A percentile compares a stretch with the other conserved stretches of the same genome.
Conservation (phyloP, 768 basidiomycete genomes). For the Trametes gibbosa region DNA sequence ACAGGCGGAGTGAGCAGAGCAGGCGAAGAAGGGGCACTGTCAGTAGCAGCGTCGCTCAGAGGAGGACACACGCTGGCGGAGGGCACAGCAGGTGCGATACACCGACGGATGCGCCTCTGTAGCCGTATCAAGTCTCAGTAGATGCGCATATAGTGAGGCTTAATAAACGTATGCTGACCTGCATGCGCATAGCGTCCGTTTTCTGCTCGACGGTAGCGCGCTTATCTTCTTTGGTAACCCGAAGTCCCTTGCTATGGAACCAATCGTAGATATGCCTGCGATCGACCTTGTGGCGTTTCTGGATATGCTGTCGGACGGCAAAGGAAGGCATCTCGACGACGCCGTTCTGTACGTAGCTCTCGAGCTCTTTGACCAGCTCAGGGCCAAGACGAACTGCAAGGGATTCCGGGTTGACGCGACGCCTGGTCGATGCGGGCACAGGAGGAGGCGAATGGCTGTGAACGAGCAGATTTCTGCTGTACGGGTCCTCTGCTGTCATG, state of each 20-base stretch:
- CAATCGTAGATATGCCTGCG: constrained; percentile 78
- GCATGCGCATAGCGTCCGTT: constrained; percentile 15
- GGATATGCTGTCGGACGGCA: constrained; percentile 64
- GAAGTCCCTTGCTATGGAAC: constrained; percentile 56
- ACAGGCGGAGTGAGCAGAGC: not conserved
- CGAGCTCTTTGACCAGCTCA: constrained; percentile 67
- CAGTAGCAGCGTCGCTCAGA: not conserved
- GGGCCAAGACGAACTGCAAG: constrained; percentile 66
- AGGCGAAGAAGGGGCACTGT: constrained; percentile 5
- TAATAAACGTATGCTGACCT: not conserved
- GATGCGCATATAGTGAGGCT: constrained; percentile 13
- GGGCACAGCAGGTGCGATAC: constrained; percentile 4
- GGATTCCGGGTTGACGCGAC: constrained; percentile 64
- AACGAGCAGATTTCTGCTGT: constrained; percentile 4
- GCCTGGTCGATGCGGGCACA: constrained; percentile 24
- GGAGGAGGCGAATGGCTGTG: constrained; percentile 2
- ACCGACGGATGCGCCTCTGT: constrained; percentile 11
- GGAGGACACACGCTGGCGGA: not conserved
- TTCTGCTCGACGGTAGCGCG: constrained; percentile 18
- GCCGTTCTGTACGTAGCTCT: constrained; percentile 66
- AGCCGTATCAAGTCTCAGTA: not conserved
- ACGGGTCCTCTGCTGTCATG: constrained; percentile 7
- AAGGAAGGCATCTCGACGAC: constrained; percentile 75
- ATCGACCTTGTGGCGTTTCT: constrained; percentile 68
- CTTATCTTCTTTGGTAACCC: constrained; percentile 29